A percentile compares a stretch with the other conserved stretches of the same genome.
Conservation (phyloP, 306 rosid genomes). For the Aeschynomene evenia region DNA sequence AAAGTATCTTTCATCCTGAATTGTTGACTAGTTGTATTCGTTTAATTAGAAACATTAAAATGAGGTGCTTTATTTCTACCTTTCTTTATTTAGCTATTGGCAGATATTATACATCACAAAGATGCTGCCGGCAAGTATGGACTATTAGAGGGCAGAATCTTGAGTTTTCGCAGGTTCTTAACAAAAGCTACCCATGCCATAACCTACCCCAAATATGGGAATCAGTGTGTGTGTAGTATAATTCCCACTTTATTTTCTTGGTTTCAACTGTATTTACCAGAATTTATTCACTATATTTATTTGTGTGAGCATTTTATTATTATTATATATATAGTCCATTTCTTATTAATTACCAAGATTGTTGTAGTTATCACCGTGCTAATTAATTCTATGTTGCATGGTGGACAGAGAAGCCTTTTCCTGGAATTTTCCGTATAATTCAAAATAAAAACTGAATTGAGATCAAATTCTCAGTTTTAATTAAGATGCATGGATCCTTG, state of each 20-base stretch:
- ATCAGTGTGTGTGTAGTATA: too few species aligned
- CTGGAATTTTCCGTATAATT: too few species aligned
- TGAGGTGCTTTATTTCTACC: neutral
- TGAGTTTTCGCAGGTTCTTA: neutral
- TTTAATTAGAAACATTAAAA: neutral
- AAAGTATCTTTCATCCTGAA: neutral
- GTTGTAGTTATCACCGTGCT: conserved; percentile 26
- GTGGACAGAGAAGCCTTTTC: neutral
- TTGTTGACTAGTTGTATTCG: neutral
- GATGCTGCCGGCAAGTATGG: neutral
- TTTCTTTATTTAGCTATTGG: too few species aligned
- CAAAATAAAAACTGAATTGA: conserved; percentile 2
- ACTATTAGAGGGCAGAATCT: neutral
- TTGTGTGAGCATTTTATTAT: too few species aligned
- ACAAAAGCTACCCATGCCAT: too few species aligned
- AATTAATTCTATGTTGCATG: neutral
- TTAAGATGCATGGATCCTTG: conserved; percentile 29
- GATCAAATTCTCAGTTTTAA: neutral
- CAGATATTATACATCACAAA: neutral
- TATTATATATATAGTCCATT: too few species aligned
- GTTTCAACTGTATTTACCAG: neutral
- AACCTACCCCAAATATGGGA: too few species aligned
- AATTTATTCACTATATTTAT: too few species aligned
- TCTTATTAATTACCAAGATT: conserved; percentile 28
- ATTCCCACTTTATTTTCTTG: neutral